Base-by-base conservation (phyloP, 2,329 filamentous ascomycete species). In the Xylariaceae sp. region DNA sequence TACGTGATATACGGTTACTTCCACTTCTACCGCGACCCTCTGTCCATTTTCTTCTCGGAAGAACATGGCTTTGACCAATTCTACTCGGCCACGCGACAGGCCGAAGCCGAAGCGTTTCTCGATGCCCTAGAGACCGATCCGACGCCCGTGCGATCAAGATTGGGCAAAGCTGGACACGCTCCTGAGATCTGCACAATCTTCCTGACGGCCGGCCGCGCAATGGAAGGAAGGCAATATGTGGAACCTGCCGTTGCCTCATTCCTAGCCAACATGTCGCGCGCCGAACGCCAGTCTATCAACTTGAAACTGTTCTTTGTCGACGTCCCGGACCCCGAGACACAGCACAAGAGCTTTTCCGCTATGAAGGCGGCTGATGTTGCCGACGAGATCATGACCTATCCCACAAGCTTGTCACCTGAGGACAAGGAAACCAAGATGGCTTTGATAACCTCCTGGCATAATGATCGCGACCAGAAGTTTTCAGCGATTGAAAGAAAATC, bases 271-370 rank as follows among this genome's bases (percentile, higher is more conserved):
- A 51, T 59, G 53, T 47, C 56, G 6, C 50, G 45, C 7, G 49
- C 48, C 30, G 56, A 59, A 34, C 49, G 56, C 16, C 41, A 47
- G 19, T 36, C 47, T 7, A 43, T 51, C 14, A 54, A 57, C 33
- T 39, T 59, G 14, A 59, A 57, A 31, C 12, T 59, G 6, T 59
- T 59, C 47, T 59, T 59, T 32, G 56, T 54, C 46, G 56, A 58
- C 34, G 55, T 58, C 9, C 56, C 56, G 3, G 38, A 43, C 13
- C 51, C 56, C 29, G 44, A 48, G 26, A 38, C 41, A 9, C 53
- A 51, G 35, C 56, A 59, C 28, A 41, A 41, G 44, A 58, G 55
- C 38, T 56, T 52, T 27, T 31, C 41, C 1, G 41, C 36, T 9
- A 33, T 59, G n/a, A 16, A 27, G 3, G 33, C 41, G 5, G 46